Evolutionary conservation across 148 eudicot genomes (phyloP), one percentile per base, ranked within the genome.

Genomic region (Suaeda aralocaspica): DNA sequence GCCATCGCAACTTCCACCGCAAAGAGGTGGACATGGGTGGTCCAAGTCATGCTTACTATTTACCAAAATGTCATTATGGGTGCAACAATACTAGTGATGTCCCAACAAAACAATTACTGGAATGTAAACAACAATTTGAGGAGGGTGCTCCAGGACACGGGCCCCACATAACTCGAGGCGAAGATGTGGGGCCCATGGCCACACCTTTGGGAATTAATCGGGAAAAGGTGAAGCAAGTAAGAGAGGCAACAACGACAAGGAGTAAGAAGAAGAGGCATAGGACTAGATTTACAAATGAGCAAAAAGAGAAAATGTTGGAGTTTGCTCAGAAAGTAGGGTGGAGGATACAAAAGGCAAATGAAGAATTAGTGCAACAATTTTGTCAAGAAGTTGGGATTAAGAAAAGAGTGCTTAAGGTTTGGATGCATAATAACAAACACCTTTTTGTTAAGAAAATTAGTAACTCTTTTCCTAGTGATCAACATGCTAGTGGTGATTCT

Each of bases 1-100:
- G 89, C 80, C 89, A 85, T 72, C 79, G 84, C 10, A 85, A 85
- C 78, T 85, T 85, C 80, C 89, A 85, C 59, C 68, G 83, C 12
- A 76, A 77, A 49, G 80, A 77, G 49, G 72, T 72, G 28, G 69
- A 62, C 19, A 63, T 41, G 13, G 59, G 68, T 11, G 55, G 51
- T 15, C 14, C 42, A 12, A 16, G 51, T 64, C 22, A 53, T 3
- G 28, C 61, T 55, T 44, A 55, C 59, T 28, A 31, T 49, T 46
- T 48, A 67, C 67, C 67, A 34, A 22, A 74, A 31, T 67, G 41
- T 36, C 77, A 31, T 8, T 53, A 39, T 12, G 29, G 50, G 60
- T 33, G 60, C 53, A 28, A 65, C 29, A 28, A 66, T 42, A 59
- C 9, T 60, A 36, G 28, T 26, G 21, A 41, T 50, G n/a, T 22